Conservation (phyloP, 371 early-diverging fungal species). For the Paraphysoderma sedebokerense region DNA sequence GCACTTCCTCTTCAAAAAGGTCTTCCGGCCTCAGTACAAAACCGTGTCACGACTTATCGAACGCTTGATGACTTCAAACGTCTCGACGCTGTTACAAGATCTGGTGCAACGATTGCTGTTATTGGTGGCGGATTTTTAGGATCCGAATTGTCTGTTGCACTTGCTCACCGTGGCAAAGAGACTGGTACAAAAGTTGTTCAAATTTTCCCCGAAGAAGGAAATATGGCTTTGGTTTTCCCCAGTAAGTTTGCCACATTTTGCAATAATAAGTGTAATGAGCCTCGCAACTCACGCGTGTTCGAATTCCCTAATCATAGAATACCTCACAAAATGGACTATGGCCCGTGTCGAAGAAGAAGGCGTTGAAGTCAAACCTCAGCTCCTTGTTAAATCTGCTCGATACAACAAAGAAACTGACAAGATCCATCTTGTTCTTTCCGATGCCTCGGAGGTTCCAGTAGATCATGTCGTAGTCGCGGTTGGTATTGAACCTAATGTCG, state of each 20-base stretch:
- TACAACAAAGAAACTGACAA: not conserved
- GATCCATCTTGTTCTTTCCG: constrained; percentile 17
- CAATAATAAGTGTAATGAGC: no score
- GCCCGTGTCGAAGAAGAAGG: constrained; percentile 38
- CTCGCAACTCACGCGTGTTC: no score
- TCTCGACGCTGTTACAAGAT: constrained; percentile 18
- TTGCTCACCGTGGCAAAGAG: constrained; percentile 33
- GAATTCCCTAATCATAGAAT: no score
- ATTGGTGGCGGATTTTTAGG: constrained; percentile 65
- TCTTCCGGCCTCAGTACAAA: constrained; percentile 8
- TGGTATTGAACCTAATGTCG: constrained; percentile 49
- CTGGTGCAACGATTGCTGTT: constrained; percentile 38
- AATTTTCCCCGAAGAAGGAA: constrained; percentile 52
- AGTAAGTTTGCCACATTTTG: no score
- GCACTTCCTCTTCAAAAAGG: constrained; percentile 18
- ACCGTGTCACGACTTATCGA: constrained; percentile 41
- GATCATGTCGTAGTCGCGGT: constrained; percentile 57
- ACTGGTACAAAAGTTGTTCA: constrained; percentile 41
- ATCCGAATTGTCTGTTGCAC: constrained; percentile 46
- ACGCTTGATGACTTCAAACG: constrained; percentile 39
- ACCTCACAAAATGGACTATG: constrained; percentile 53
- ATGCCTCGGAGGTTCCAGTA: constrained; percentile 22
- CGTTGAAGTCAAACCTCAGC: constrained; percentile 33
- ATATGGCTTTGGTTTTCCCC: constrained; percentile 55
- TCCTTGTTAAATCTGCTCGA: constrained; percentile 21